phyloP scores from a whole-genome alignment of 192 early-diverging fungal species.

The Backusella morwellensis region DNA sequence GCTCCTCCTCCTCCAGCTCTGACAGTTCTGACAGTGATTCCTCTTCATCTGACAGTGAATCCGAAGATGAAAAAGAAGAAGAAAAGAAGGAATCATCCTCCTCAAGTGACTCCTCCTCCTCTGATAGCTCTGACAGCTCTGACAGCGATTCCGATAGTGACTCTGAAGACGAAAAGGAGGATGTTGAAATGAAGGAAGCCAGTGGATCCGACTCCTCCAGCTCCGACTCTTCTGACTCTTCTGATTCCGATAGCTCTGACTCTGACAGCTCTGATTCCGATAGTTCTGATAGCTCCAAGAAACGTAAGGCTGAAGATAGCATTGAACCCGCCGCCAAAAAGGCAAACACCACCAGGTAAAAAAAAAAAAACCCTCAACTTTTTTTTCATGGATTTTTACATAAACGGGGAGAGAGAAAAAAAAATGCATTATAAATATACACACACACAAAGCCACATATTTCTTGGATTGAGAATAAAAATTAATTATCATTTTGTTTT shows the following conservation, averaged over 20 bases:
- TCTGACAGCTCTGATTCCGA: slow-evolving; percentile 4
- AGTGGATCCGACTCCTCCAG: background rate
- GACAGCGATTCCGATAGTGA: slow-evolving; percentile 15
- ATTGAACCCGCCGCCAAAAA: slow-evolving; percentile 17
- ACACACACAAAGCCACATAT: background rate
- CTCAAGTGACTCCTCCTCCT: slow-evolving; percentile 14
- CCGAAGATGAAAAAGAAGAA: background rate
- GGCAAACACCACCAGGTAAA: slow-evolving; percentile 12
- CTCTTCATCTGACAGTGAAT: slow-evolving; percentile 14
- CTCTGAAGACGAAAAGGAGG: background rate
- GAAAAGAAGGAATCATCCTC: slow-evolving; percentile 8
- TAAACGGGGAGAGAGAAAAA: background rate
- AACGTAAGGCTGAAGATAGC: slow-evolving; percentile 39
- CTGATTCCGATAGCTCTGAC: background rate
- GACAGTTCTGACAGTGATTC: slow-evolving; percentile 7
- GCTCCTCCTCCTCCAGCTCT: slow-evolving; percentile 8
- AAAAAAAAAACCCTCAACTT: background rate
- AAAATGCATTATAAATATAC: background rate
- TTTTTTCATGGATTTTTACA: background rate
- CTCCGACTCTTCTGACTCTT: background rate
- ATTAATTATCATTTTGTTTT: slow-evolving; percentile 5
- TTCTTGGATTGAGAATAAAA: slow-evolving; percentile 12
- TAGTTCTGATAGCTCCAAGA: slow-evolving; percentile 35
- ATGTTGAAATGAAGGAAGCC: slow-evolving; percentile 4
- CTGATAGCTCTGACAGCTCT: slow-evolving; percentile 30